Percentiles rank a stretch among this genome's conserved stretches.
phyloP scores from a whole-genome alignment of 2,329 filamentous ascomycete genomes.

The Clonostachys byssicola region DNA sequence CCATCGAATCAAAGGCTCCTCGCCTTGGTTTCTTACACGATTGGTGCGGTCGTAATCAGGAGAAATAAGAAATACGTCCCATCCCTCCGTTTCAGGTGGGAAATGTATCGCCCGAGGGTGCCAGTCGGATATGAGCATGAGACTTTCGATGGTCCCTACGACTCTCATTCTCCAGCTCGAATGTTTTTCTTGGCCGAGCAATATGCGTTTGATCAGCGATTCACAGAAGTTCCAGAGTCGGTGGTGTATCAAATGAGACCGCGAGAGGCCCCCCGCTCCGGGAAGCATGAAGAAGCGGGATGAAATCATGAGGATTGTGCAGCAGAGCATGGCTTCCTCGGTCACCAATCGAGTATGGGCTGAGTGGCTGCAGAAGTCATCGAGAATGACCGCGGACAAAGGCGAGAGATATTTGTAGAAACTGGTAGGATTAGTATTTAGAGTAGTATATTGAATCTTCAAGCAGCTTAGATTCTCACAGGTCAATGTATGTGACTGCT shows the following conservation, averaged over 20 bases:
- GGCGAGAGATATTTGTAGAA: background rate
- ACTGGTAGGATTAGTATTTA: background rate
- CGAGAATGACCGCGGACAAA: background rate
- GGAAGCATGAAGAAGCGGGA: slow-evolving; percentile 13
- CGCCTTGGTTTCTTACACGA: slow-evolving; percentile 8
- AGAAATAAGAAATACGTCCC: slow-evolving; percentile 10
- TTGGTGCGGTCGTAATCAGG: slow-evolving; percentile 11
- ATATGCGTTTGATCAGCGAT: slow-evolving; percentile 9
- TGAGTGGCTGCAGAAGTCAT: slow-evolving; percentile 1
- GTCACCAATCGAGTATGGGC: slow-evolving; percentile 6
- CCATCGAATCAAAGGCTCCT: slow-evolving; percentile 13
- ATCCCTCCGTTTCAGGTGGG: slow-evolving; percentile 13
- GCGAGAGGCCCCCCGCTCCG: slow-evolving; percentile 9
- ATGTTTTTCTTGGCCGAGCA: slow-evolving; percentile 11
- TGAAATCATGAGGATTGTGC: slow-evolving; percentile 11
- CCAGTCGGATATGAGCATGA: slow-evolving; percentile 14
- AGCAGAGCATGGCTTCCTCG: slow-evolving; percentile 12
- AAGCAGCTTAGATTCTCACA: slow-evolving; percentile 3
- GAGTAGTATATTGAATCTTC: no score
- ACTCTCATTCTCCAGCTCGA: slow-evolving; percentile 12
- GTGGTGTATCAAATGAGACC: slow-evolving; percentile 10
- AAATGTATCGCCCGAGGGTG: slow-evolving; percentile 12
- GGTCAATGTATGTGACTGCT: slow-evolving; percentile 14
- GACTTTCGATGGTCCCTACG: slow-evolving; percentile 10
- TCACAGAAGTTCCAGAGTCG: slow-evolving; percentile 12